Conservation (phyloP, 192 early-diverging fungal species). For the Backusella macrospora region DNA sequence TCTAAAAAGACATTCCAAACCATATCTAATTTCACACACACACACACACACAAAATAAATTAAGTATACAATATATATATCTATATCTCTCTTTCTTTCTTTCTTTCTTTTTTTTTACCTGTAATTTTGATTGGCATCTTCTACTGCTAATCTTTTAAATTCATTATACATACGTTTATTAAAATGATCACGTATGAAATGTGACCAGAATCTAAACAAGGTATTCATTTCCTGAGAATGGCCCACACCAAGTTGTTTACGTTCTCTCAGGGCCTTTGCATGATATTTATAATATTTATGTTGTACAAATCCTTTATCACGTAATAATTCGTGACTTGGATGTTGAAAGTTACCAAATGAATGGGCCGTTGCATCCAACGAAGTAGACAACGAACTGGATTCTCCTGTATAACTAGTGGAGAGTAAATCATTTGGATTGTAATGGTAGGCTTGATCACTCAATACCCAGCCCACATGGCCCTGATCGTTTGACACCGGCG, state of each 20-base stretch:
- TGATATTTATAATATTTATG: constrained; percentile 96
- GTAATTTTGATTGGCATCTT: constrained; percentile 85
- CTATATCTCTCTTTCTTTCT: background rate
- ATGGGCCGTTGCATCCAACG: constrained; percentile 52
- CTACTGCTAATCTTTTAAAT: constrained; percentile 90
- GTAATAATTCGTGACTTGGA: constrained; percentile 89
- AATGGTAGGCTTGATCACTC: constrained; percentile 68
- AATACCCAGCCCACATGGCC: constrained; percentile 76
- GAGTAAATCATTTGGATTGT: constrained; percentile 51
- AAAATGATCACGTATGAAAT: constrained; percentile 96
- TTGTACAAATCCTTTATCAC: constrained; percentile 97
- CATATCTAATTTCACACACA: constrained; percentile 71
- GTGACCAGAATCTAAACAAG: constrained; percentile 92
- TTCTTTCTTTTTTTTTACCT: constrained; percentile 35
- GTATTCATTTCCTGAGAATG: constrained; percentile 97
- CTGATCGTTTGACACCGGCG: constrained; percentile 45
- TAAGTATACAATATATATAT: background rate
- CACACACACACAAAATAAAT: no score
- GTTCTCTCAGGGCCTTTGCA: constrained; percentile 90
- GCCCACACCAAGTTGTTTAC: constrained; percentile 85
- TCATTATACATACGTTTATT: constrained; percentile 92
- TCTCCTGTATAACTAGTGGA: constrained; percentile 46
- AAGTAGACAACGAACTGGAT: constrained; percentile 39
- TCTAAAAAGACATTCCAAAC: constrained; percentile 94
- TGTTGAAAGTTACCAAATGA: constrained; percentile 74